These are phyloP conservation scores for Mycena metata DNA, from an alignment of 768 basidiomycete species.

Conservation along the genomic window DNA sequence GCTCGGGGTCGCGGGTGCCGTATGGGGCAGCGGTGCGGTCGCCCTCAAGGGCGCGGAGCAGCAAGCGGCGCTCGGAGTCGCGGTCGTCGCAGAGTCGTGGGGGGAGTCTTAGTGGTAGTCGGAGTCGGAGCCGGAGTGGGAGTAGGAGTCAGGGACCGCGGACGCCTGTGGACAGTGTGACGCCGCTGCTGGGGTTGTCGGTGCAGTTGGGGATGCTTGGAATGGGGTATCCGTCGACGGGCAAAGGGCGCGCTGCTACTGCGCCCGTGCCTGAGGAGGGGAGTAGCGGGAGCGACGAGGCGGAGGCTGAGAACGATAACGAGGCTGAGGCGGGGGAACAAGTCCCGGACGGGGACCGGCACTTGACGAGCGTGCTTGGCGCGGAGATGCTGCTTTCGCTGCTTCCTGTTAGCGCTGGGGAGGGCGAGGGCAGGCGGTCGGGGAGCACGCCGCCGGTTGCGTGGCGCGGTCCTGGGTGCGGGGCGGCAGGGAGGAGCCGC, in stretches of 20 bases:
- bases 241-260: constrained; percentile 1
- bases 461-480: constrained; percentile 24
- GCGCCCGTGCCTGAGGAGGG: not conserved
- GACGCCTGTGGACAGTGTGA: constrained; percentile 29
- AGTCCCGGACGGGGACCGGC: constrained; percentile 7
- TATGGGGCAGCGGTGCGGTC: constrained; percentile 12
- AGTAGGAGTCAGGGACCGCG: constrained; percentile 30
- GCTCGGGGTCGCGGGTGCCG: constrained; percentile 33
- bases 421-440: constrained; percentile 10
- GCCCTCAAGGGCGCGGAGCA: not conserved
- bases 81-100: constrained; percentile 21
- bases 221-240: constrained; percentile 17
- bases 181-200: constrained; percentile 21
- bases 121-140: constrained; percentile 25
- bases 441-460: constrained; percentile 33
- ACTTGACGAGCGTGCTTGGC: not conserved
- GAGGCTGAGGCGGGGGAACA: not conserved
- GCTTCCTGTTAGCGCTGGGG: not conserved
- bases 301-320: not conserved
- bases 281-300: not conserved
- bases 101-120: constrained; percentile 25
- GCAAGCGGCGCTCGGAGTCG: constrained; percentile 1
- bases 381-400: constrained; percentile 13
- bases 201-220: constrained; percentile 2
- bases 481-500: constrained; percentile 18